Evolutionary conservation across 371 early-diverging fungal species (phyloP).

Genomic region (Mortierella sp.): DNA sequence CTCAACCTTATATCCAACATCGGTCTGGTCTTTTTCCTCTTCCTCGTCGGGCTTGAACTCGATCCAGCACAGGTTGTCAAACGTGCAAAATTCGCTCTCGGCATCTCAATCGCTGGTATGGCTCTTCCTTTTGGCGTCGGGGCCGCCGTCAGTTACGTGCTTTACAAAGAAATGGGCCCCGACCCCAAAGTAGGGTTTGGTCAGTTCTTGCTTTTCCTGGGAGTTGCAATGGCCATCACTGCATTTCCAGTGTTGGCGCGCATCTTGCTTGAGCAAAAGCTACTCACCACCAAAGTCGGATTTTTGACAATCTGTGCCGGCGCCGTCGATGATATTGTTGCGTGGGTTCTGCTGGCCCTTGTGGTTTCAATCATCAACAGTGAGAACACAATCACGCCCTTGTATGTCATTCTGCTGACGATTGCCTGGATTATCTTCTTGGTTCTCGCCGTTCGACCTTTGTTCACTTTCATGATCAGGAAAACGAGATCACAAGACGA

Average conservation of each 20-base stretch:
- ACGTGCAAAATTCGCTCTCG: constrained; percentile 58
- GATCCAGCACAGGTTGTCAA: constrained; percentile 63
- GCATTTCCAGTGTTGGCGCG: constrained; percentile 95
- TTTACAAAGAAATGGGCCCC: constrained; percentile 65
- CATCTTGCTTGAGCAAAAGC: constrained; percentile 87
- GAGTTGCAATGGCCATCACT: constrained; percentile 93
- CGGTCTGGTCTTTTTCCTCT: constrained; percentile 90
- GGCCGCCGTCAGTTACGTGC: constrained; percentile 72
- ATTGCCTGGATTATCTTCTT: constrained; percentile 71
- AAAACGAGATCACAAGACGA: constrained; percentile 66
- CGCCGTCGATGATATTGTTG: constrained; percentile 86
- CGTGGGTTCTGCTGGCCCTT: constrained; percentile 87
- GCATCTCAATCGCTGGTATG: constrained; percentile 79
- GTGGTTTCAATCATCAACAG: constrained; percentile 83
- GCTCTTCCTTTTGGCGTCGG: constrained; percentile 82
- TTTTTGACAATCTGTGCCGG: constrained; percentile 86
- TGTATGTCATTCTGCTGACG: constrained; percentile 76
- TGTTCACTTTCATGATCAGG: constrained; percentile 60
- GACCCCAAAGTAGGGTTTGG: constrained; percentile 63
- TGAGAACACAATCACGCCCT: constrained; percentile 67
- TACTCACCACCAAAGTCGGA: constrained; percentile 86
- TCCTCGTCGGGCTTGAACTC: constrained; percentile 88
- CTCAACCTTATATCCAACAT: constrained; percentile 85
- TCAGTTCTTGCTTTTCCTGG: constrained; percentile 82
- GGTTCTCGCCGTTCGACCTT: constrained; percentile 67